phyloP scores from a whole-genome alignment of 768 basidiomycete species.

The Galerina marginata region DNA sequence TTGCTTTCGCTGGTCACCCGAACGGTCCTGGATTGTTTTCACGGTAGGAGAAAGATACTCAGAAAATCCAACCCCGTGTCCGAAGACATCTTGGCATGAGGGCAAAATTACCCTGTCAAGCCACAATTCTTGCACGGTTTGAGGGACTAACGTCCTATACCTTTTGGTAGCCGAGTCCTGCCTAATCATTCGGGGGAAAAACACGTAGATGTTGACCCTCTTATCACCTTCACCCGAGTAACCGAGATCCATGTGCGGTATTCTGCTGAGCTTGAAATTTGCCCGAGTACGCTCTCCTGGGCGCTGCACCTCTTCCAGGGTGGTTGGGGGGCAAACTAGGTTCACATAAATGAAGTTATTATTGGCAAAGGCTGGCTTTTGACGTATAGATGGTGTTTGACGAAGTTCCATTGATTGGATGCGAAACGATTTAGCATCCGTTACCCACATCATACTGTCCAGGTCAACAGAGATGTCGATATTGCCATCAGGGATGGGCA shows the following conservation, averaged over 20 bases:
- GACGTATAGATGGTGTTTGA: not conserved
- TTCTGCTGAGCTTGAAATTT: not conserved
- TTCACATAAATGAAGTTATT: conserved; percentile 3
- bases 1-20: too few species aligned
- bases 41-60: not conserved
- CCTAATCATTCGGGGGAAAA: conserved; percentile 6
- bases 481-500: not conserved
- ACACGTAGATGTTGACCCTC: not conserved
- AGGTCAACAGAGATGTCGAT: not conserved
- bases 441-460: not conserved
- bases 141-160: not conserved
- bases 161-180: not conserved
- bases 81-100: too few species aligned
- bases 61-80: too few species aligned
- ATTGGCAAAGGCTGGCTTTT: not conserved
- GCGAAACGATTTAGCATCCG: not conserved
- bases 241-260: conserved; percentile 4
- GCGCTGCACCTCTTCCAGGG: not conserved
- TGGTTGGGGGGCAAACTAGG: not conserved
- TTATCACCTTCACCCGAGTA: not conserved
- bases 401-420: not conserved
- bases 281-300: not conserved
- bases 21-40: not conserved
- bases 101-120: not conserved
- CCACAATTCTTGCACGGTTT: not conserved